Percentiles rank a stretch among this genome's conserved stretches.
Conservation (phyloP, 2,329 filamentous ascomycete species). For the Cercospora citrullina region DNA sequence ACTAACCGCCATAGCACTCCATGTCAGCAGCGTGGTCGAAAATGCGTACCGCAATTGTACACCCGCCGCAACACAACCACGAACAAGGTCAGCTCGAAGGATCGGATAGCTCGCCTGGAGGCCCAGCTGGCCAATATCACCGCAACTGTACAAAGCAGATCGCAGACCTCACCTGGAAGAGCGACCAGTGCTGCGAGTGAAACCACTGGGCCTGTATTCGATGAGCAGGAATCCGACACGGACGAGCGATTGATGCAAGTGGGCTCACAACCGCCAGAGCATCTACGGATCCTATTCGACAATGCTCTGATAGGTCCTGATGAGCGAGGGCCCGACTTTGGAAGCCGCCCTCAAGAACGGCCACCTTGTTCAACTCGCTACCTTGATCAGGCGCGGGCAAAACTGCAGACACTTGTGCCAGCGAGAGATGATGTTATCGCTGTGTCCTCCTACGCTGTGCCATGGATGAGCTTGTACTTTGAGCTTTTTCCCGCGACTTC, state of each 20-base stretch:
- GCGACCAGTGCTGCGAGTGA: not conserved
- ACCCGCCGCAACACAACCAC: slow-evolving; percentile 7
- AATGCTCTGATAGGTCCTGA: slow-evolving; percentile 34
- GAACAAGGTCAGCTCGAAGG: slow-evolving; percentile 16
- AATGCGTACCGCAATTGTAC: slow-evolving; percentile 23
- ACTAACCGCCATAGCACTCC: not conserved
- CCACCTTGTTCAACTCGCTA: slow-evolving; percentile 21
- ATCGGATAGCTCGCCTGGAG: slow-evolving; percentile 25
- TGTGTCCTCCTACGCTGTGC: slow-evolving; percentile 28
- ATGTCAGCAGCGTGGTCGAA: slow-evolving; percentile 8
- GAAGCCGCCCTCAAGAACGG: not conserved
- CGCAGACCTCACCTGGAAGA: not conserved
- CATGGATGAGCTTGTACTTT: slow-evolving; percentile 35
- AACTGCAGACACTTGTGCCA: slow-evolving; percentile 31
- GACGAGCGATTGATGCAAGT: slow-evolving; percentile 4
- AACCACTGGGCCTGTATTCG: not conserved
- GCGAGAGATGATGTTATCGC: slow-evolving; percentile 30
- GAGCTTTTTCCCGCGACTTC: slow-evolving; percentile 31
- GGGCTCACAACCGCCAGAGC: slow-evolving; percentile 24
- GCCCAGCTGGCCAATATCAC: slow-evolving; percentile 22
- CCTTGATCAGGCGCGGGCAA: slow-evolving; percentile 25
- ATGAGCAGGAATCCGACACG: slow-evolving; percentile 9
- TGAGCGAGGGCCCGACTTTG: slow-evolving; percentile 11
- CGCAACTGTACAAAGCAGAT: slow-evolving; percentile 11
- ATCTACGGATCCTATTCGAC: slow-evolving; percentile 37